A percentile compares a stretch with the other conserved stretches of the same genome.
Conservation (phyloP, 2,329 filamentous ascomycete genomes). For the Pochonia chlamydosporia region DNA sequence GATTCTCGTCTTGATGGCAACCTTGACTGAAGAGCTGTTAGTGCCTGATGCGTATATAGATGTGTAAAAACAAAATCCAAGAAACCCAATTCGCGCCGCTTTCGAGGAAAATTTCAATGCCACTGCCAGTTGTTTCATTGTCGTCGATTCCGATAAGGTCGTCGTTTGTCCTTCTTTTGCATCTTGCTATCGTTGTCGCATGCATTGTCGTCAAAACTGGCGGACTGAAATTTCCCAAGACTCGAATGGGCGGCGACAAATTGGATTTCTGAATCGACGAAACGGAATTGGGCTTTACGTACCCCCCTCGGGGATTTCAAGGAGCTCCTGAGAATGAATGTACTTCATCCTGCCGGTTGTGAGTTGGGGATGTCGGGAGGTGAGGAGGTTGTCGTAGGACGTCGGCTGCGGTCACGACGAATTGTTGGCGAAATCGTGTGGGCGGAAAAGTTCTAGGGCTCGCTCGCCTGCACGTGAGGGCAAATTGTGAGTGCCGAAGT, state of each 20-base stretch:
- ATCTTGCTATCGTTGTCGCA: background rate
- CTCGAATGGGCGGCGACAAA: background rate
- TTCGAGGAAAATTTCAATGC: slow-evolving; percentile 2
- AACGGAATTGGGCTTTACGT: slow-evolving; percentile 42
- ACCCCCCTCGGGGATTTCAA: slow-evolving; percentile 96
- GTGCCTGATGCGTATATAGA: no score
- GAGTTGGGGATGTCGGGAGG: slow-evolving; percentile 36
- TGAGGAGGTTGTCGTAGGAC: slow-evolving; percentile 36
- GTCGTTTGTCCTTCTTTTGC: background rate
- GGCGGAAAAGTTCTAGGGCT: slow-evolving; percentile 41
- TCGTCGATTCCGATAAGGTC: no score
- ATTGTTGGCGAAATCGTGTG: slow-evolving; percentile 35
- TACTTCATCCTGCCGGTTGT: slow-evolving; percentile 89
- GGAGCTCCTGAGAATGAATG: slow-evolving; percentile 96
- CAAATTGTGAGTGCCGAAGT: slow-evolving; percentile 18
- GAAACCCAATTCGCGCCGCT: background rate
- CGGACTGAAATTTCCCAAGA: background rate
- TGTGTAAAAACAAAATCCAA: no score
- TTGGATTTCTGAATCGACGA: slow-evolving; percentile 1
- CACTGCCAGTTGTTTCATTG: background rate
- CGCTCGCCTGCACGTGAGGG: slow-evolving; percentile 34
- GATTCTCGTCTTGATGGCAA: slow-evolving; percentile 92
- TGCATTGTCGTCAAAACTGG: background rate
- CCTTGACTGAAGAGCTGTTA: slow-evolving; percentile 68
- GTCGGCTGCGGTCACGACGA: slow-evolving; percentile 31